Evolutionary conservation across 139 green algal species (phyloP), one percentile per base, ranked within the genome.

Genomic region (Picochlorum sp.): DNA sequence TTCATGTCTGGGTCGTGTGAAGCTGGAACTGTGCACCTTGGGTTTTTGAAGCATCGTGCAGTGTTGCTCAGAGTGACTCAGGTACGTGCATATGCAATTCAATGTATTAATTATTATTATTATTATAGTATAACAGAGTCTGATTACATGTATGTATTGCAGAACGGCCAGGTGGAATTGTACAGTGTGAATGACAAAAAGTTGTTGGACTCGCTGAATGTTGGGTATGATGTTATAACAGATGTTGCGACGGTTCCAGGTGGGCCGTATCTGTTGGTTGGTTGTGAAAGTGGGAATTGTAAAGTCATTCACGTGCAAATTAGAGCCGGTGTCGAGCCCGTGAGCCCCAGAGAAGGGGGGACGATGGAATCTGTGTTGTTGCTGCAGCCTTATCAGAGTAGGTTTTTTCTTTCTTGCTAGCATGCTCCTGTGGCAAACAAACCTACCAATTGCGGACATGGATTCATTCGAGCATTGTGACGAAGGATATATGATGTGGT

Each of bases 1-100:
- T 68, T 53, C 22, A 26, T 80, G 33, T 29, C 24, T 26, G 52
- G 45, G 12, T 22, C 37, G 7, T 65, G 47, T 12, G 61, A 58
- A 16, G 56, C 57, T 5, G 47, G 31, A 39, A 81, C 71, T 7
- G 41, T 51, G 33, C 49, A 72, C 35, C 35, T 81, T 20, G 64
- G 65, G n/a, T 81, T 81, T 55, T 50, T 81, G 25, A 28, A 31
- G 3, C 33, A 63, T 43, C 61, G 44, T 3, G 72, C 56, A 24
- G 74, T 50, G 4, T 24, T 81, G n/a, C 35, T 81, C 40, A 61
- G 74, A 3, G 45, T 81, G 45, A 79, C 70, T 31, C 12, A 70
- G 63, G 65, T 47, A 47, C 12, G n/a, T n/a, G n/a, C n/a, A n/a
- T n/a, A n/a, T n/a, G n/a, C n/a, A n/a, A 57, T 32, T 31, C 20